Percentiles rank a stretch among this genome's conserved stretches.
Conservation (phyloP, 345 rosid species). For the Camelina neglecta region DNA sequence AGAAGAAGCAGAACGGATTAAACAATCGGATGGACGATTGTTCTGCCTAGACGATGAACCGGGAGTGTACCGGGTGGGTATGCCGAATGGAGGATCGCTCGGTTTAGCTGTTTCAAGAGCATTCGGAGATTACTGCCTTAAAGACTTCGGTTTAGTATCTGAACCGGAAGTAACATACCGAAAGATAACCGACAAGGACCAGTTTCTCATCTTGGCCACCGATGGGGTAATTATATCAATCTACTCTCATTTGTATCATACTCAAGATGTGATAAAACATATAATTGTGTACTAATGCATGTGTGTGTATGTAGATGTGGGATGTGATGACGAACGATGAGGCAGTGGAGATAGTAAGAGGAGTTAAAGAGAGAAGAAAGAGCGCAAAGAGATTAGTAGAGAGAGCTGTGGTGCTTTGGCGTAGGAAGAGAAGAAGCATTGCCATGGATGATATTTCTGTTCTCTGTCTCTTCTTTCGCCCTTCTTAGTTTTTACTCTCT, state of each 20-base stretch:
- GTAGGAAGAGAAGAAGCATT: constrained; percentile 62
- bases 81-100: constrained; percentile 62
- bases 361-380: constrained; percentile 57
- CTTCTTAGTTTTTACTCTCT: constrained; percentile 11
- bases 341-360: constrained; percentile 73
- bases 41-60: constrained; percentile 79
- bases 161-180: constrained; percentile 70
- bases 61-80: constrained; percentile 77
- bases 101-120: constrained; percentile 89
- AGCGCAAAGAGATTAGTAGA: constrained; percentile 75
- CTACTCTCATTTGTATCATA: not conserved
- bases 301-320: constrained; percentile 63
- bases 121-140: constrained; percentile 81
- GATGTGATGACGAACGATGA: constrained; percentile 81
- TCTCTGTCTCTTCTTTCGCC: constrained; percentile 78
- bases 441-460: constrained; percentile 91
- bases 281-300: not conserved
- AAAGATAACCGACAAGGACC: constrained; percentile 61
- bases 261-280: not conserved
- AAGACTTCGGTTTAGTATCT: constrained; percentile 85
- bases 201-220: constrained; percentile 77
- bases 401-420: constrained; percentile 74
- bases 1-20: constrained; percentile 90
- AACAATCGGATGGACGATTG: constrained; percentile 63
- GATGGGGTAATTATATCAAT: constrained; percentile 64